Conservation (phyloP, 2,329 filamentous ascomycete species). For the Trichophaea hybrida region DNA sequence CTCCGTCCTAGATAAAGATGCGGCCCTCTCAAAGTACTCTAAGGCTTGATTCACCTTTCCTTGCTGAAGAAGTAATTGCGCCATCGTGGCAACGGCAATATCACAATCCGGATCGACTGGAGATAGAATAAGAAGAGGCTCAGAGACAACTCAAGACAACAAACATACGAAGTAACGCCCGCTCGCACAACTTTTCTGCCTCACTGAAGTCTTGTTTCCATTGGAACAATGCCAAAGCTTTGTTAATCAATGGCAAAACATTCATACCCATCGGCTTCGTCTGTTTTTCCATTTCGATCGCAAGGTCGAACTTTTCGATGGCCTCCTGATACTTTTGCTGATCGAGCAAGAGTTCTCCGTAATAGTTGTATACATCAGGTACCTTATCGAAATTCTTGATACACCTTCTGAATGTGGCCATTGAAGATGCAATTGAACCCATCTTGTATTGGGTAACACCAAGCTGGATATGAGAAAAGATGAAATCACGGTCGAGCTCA, state of each 20-base stretch:
- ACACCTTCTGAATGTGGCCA: constrained; percentile 93
- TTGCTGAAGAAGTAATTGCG: constrained; percentile 90
- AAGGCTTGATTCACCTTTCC: constrained; percentile 92
- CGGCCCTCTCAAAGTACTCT: constrained; percentile 92
- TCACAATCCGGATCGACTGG: constrained; percentile 95
- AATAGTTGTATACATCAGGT: constrained; percentile 99
- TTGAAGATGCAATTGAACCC: constrained; percentile 91
- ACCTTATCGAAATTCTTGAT: constrained; percentile 98
- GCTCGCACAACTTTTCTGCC: constrained; percentile 91
- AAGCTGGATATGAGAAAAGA: constrained; percentile 98
- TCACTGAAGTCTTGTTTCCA: constrained; percentile 95
- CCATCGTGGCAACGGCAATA: constrained; percentile 97
- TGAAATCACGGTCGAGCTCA: constrained; percentile 87
- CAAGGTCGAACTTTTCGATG: constrained; percentile 93
- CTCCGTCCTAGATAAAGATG: constrained; percentile 84
- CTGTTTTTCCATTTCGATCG: constrained; percentile 97
- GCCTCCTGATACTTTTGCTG: constrained; percentile 92
- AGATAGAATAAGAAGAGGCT: constrained; percentile 9
- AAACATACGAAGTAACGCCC: constrained; percentile 81
- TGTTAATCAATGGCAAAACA: constrained; percentile 94
- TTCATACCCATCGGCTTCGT: constrained; percentile 93
- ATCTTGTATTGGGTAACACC: constrained; percentile 99
- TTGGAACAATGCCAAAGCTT: constrained; percentile 90
- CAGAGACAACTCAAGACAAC: constrained; percentile 2
- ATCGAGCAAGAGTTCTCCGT: constrained; percentile 89